Percentiles rank a stretch among this genome's conserved stretches.
Conservation (phyloP, 2,329 filamentous ascomycete genomes). For the Dryadomyces sulphureus region DNA sequence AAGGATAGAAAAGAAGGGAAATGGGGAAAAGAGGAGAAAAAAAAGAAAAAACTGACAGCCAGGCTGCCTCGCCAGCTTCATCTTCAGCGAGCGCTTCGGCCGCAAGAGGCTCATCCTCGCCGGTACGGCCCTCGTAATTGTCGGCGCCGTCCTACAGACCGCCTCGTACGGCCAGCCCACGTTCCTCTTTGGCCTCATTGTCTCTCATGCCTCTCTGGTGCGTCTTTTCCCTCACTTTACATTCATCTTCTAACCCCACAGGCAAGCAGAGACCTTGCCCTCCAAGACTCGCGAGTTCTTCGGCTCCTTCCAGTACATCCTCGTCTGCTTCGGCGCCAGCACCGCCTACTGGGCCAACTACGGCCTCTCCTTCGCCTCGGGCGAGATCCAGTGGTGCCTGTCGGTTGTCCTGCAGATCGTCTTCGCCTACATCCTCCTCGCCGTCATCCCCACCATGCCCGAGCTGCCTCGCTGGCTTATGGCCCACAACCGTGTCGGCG, state of each 20-base stretch:
- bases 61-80: conserved; percentile 26
- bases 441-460: conserved; percentile 23
- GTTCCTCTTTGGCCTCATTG: conserved; percentile 30
- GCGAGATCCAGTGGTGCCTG: conserved; percentile 38
- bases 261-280: conserved; percentile 24
- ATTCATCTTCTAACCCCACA: neutral
- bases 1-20: too few species aligned
- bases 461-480: conserved; percentile 27
- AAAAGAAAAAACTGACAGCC: conserved; percentile 15
- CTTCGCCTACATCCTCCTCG: conserved; percentile 19
- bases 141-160: conserved; percentile 44
- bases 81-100: conserved; percentile 19
- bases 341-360: conserved; percentile 34
- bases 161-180: conserved; percentile 25
- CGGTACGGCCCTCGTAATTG: conserved; percentile 18
- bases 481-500: conserved; percentile 19
- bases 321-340: conserved; percentile 19
- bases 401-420: conserved; percentile 30
- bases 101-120: conserved; percentile 19
- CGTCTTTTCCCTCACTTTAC: neutral
- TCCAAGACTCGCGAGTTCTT: conserved; percentile 14
- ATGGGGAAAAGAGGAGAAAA: neutral
- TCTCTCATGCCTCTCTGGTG: conserved; percentile 28
- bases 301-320: conserved; percentile 1
- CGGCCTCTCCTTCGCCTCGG: conserved; percentile 23